phyloP scores from a whole-genome alignment of 169 alveolate genomes.

The Plasmodium knowlesi region DNA sequence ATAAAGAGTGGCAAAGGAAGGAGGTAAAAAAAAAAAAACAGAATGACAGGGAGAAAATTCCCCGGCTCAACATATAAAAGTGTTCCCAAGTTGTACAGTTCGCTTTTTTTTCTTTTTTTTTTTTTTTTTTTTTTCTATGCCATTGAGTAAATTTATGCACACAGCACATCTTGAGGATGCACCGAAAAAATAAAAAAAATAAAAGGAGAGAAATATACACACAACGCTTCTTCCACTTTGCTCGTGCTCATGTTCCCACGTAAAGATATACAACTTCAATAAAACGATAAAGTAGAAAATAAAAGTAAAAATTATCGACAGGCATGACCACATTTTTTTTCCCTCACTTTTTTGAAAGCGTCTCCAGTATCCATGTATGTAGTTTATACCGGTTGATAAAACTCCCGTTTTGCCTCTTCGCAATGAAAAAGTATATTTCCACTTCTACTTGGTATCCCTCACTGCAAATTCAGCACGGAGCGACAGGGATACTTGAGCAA shows the following conservation, averaged over 20 bases:
- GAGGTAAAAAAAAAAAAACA: neutral
- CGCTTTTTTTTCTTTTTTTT: neutral
- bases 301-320: neutral
- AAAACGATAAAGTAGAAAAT: neutral
- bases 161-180: neutral
- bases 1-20: neutral
- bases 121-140: neutral
- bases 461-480: constrained; percentile 48
- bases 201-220: neutral
- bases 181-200: neutral
- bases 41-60: neutral
- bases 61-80: neutral
- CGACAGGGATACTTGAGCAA: constrained; percentile 47
- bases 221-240: neutral
- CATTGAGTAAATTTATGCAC: neutral
- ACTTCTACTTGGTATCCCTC: neutral
- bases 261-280: neutral
- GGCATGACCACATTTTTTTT: neutral
- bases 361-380: neutral
- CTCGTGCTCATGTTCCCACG: neutral
- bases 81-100: neutral
- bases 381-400: neutral
- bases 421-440: neutral
- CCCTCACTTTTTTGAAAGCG: neutral
- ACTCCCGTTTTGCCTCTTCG: neutral